A percentile compares a stretch with the other conserved stretches of the same genome.
Conservation (phyloP, 176 grass and related monocot species). For the Musa schizocarpa region DNA sequence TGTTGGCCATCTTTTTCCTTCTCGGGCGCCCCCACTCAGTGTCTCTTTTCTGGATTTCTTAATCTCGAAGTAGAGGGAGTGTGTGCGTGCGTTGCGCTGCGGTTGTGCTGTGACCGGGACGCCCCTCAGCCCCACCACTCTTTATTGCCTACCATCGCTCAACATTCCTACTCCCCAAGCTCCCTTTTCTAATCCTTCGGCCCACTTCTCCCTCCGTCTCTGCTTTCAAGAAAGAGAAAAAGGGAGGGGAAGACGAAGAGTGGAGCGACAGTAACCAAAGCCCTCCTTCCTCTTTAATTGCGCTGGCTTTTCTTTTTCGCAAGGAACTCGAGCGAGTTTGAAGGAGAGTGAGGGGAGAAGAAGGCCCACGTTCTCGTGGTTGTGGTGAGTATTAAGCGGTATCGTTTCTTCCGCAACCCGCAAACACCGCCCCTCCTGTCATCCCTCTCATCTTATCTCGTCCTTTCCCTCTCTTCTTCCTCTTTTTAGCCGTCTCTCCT, state of each 20-base stretch:
- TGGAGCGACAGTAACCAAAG: background rate
- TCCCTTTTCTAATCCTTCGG: background rate
- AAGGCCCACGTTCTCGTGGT: background rate
- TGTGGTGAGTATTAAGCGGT: background rate
- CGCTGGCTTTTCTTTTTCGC: background rate
- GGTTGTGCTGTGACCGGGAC: background rate
- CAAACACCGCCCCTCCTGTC: background rate
- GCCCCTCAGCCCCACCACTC: background rate
- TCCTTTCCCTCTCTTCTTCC: background rate
- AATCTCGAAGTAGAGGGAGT: background rate
- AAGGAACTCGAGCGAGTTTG: background rate
- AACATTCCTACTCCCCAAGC: background rate
- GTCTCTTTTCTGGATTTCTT: background rate
- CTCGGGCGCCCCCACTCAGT: background rate
- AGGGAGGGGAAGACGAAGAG: background rate
- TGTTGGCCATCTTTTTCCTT: too few relatives aligned
- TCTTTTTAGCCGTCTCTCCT: background rate
- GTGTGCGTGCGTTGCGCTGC: background rate
- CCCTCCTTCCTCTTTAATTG: background rate
- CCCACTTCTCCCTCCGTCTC: background rate
- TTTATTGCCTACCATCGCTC: background rate
- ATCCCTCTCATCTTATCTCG: background rate
- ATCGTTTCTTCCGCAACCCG: conserved; percentile 3
- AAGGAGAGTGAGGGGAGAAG: background rate
- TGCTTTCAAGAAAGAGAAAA: background rate